phyloP scores from a whole-genome alignment of 2,329 filamentous ascomycete species.

The Microdochium nivale region DNA sequence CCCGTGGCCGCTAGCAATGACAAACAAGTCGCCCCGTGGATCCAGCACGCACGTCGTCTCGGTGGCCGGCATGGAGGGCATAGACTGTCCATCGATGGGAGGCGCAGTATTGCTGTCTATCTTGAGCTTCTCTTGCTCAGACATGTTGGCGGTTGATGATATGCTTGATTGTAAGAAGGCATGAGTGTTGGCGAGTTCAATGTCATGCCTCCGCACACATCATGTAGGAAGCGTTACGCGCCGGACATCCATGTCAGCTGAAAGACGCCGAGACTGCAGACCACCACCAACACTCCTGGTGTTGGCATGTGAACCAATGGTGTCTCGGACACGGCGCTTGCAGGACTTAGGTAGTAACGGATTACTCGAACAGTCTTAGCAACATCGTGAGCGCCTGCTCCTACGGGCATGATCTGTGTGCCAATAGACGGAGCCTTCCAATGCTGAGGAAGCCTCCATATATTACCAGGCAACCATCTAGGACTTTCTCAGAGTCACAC shows the following conservation, averaged over 20 bases:
- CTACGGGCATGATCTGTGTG: no score
- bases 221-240: not conserved
- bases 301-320: not conserved
- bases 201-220: not conserved
- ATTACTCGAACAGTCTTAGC: no score
- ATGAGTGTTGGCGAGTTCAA: not conserved
- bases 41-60: not conserved
- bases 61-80: not conserved
- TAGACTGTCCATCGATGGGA: not conserved
- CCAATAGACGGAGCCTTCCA: no score
- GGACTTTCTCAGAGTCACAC: no score
- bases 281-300: not conserved
- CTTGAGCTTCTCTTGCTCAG: not conserved
- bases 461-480: no score
- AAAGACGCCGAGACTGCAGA: not conserved
- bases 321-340: no score
- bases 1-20: not conserved
- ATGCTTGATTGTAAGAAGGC: not conserved
- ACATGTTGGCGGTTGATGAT: not conserved
- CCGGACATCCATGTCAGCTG: not conserved
- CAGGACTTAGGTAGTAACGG: no score
- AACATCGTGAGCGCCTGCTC: no score
- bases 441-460: no score
- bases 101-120: not conserved
- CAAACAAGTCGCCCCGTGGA: not conserved